Conservation (phyloP, 805 yeast species). For the Blastobotrys muscicola region DNA sequence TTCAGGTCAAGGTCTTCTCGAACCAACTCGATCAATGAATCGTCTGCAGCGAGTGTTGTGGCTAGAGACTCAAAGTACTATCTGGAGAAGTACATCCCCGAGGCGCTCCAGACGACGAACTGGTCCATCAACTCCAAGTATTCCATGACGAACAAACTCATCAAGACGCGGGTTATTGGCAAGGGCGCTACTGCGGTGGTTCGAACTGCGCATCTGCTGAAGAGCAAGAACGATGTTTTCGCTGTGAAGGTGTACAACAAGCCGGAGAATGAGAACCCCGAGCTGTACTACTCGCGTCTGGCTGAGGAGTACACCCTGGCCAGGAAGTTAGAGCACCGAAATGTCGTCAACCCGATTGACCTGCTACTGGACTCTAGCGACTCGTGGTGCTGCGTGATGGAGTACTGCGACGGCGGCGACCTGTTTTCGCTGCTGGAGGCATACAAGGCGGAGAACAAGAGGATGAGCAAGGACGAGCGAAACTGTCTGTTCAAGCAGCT, state of each 20-base stretch:
- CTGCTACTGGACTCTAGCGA: constrained; percentile 28
- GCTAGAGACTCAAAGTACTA: background rate
- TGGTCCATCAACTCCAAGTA: constrained; percentile 15
- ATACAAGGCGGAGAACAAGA: constrained; percentile 69
- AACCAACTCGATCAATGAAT: background rate
- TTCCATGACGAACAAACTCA: constrained; percentile 13
- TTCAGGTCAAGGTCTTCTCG: background rate
- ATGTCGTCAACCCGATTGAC: constrained; percentile 70
- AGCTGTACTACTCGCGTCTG: constrained; percentile 54
- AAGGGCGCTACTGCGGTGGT: constrained; percentile 29
- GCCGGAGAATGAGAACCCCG: constrained; percentile 47
- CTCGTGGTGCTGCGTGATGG: constrained; percentile 39
- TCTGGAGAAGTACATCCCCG: constrained; percentile 14
- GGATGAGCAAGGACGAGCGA: constrained; percentile 71
- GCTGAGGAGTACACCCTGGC: constrained; percentile 80
- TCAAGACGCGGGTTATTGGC: constrained; percentile 21
- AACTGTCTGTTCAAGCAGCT: constrained; percentile 86
- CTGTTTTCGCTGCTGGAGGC: constrained; percentile 71
- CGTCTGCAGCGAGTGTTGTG: background rate
- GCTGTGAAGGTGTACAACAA: constrained; percentile 84
- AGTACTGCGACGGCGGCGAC: constrained; percentile 83
- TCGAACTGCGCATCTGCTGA: constrained; percentile 12
- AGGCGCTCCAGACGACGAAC: constrained; percentile 8
- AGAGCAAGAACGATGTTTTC: constrained; percentile 31
- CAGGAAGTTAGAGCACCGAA: constrained; percentile 64